Evolutionary conservation across 306 rosid genomes (phyloP).

Genomic region (Fragaria iinumae): DNA sequence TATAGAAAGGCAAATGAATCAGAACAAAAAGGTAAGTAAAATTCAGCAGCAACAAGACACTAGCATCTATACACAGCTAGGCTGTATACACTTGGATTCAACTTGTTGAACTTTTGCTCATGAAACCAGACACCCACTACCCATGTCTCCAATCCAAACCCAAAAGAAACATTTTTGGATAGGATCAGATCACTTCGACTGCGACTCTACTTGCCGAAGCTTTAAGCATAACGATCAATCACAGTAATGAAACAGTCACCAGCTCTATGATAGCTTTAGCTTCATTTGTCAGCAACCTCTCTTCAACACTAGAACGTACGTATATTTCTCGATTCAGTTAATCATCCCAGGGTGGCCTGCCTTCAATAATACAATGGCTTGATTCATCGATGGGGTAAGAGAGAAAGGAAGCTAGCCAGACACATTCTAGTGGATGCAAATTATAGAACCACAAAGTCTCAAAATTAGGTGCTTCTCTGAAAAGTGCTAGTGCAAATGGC

Average conservation of each 20-base stretch:
- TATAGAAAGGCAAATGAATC: constrained; percentile 79
- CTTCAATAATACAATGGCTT: constrained; percentile 44
- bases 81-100: constrained; percentile 83
- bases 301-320: constrained; percentile 18
- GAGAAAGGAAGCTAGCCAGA: constrained; percentile 31
- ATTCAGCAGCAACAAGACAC: constrained; percentile 53
- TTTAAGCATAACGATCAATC: constrained; percentile 30
- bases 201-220: constrained; percentile 21
- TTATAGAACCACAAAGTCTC: constrained; percentile 26
- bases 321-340: constrained; percentile 41
- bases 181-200: constrained; percentile 23
- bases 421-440: constrained; percentile 51
- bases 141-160: constrained; percentile 42
- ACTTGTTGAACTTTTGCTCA: constrained; percentile 65
- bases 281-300: constrained; percentile 54
- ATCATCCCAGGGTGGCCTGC: constrained; percentile 15
- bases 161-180: constrained; percentile 27
- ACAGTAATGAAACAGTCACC: constrained; percentile 30
- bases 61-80: not conserved
- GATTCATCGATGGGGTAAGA: constrained; percentile 30
- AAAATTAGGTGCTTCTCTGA: constrained; percentile 31
- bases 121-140: constrained; percentile 66
- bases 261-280: constrained; percentile 25
- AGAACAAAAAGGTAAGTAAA: constrained; percentile 76
- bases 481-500: constrained; percentile 40